Evolutionary conservation across 2,329 filamentous ascomycete species (phyloP).

Genomic region (Ophiostoma montium): DNA sequence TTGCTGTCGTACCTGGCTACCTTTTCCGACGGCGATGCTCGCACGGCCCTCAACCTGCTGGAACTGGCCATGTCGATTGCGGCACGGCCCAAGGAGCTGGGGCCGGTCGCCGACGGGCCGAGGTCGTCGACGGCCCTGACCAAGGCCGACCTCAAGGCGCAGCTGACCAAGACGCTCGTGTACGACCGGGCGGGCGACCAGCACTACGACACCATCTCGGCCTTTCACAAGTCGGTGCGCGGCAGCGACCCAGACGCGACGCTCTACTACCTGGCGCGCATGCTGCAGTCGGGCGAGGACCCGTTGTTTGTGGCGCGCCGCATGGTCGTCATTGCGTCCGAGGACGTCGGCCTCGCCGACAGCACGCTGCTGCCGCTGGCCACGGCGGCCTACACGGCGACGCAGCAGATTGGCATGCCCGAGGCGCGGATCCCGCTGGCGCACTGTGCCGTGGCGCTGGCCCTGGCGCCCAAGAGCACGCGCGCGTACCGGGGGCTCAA

Average conservation of each 20-base stretch:
- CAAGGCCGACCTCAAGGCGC: slow-evolving; percentile 61
- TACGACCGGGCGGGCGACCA: slow-evolving; percentile 93
- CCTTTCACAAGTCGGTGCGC: slow-evolving; percentile 90
- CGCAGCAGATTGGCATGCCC: slow-evolving; percentile 88
- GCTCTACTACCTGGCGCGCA: slow-evolving; percentile 87
- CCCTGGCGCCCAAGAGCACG: slow-evolving; percentile 73
- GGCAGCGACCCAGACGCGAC: slow-evolving; percentile 77
- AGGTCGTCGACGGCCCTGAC: slow-evolving; percentile 42
- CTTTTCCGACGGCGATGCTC: slow-evolving; percentile 84
- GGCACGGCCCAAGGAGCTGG: slow-evolving; percentile 13
- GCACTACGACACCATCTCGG: slow-evolving; percentile 95
- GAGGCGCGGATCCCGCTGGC: slow-evolving; percentile 87
- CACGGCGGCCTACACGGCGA: slow-evolving; percentile 72
- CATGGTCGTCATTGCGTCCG: slow-evolving; percentile 87
- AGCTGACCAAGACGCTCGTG: slow-evolving; percentile 81
- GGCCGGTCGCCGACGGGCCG: background rate
- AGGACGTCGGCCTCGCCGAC: slow-evolving; percentile 86
- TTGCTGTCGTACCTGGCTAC: slow-evolving; percentile 69
- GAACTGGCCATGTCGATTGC: slow-evolving; percentile 76
- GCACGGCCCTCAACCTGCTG: slow-evolving; percentile 82
- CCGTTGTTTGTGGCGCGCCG: slow-evolving; percentile 83
- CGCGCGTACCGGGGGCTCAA: slow-evolving; percentile 70
- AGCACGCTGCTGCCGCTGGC: slow-evolving; percentile 71
- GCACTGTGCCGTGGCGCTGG: slow-evolving; percentile 71
- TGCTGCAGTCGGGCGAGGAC: slow-evolving; percentile 92